Percentiles rank a stretch among this genome's conserved stretches.
Evolutionary conservation across 2,329 filamentous ascomycete genomes (phyloP).

Genomic region (Cladosporium halotolerans): DNA sequence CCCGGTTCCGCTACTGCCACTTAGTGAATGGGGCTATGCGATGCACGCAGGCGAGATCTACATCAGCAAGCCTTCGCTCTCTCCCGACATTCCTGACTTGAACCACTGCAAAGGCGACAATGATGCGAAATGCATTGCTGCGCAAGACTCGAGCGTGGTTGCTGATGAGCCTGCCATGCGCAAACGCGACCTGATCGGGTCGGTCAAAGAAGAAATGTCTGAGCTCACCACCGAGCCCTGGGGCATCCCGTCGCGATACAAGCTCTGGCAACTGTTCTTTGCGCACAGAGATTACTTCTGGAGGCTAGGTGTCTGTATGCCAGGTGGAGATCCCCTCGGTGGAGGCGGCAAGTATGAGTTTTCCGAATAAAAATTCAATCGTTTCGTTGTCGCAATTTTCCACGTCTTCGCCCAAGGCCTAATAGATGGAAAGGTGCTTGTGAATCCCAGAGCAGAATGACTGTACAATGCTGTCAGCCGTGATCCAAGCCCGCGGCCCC

Average conservation of each 20-base stretch:
- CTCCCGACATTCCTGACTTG: constrained; percentile 65
- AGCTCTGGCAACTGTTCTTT: constrained; percentile 89
- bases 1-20: constrained; percentile 79
- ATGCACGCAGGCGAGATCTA: constrained; percentile 84
- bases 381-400: neutral
- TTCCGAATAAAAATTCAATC: neutral
- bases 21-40: constrained; percentile 80
- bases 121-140: constrained; percentile 66
- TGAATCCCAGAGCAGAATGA: no score
- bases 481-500: no score
- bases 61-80: constrained; percentile 65
- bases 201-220: constrained; percentile 25
- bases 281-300: constrained; percentile 96
- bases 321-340: constrained; percentile 36
- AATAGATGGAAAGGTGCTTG: no score
- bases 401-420: no score
- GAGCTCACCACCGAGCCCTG: constrained; percentile 28
- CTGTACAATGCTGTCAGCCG: no score
- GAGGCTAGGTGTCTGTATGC: constrained; percentile 82
- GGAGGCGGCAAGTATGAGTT: constrained; percentile 20
- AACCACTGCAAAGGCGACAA: constrained; percentile 62
- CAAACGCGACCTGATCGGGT: constrained; percentile 17
- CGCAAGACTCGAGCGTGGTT: constrained; percentile 39
- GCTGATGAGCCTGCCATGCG: neutral
- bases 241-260: constrained; percentile 51